These are phyloP conservation scores for Dendrocalamus sinicus DNA, from an alignment of 176 grass and related monocot genomes.

Conservation along the genomic window DNA sequence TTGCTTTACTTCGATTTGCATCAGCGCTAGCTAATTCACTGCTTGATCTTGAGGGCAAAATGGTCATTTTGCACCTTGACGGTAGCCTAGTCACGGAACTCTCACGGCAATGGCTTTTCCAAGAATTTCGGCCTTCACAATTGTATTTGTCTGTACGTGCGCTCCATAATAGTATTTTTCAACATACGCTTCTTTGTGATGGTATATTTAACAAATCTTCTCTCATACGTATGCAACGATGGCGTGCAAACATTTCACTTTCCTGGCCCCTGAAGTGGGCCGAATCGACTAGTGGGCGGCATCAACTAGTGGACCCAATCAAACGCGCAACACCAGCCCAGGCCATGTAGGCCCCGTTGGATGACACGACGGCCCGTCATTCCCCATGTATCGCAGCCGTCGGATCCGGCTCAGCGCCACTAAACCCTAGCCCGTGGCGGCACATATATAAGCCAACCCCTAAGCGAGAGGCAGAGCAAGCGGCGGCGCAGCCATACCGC, in stretches of 20 bases:
- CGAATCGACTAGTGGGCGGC: not conserved
- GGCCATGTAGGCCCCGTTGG: not conserved
- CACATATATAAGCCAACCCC: constrained; percentile 12
- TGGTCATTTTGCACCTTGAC: too few species aligned
- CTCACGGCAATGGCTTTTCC: too few species aligned
- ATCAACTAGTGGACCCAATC: not conserved
- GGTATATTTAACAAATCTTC: too few species aligned
- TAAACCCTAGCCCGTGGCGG: constrained; percentile 32
- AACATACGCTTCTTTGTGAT: too few species aligned
- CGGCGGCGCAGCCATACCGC: constrained; percentile 46
- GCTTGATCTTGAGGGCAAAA: not conserved
- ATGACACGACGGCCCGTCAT: not conserved
- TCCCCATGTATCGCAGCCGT: not conserved
- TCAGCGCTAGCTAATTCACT: not conserved
- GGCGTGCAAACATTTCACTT: too few species aligned
- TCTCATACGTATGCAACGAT: too few species aligned
- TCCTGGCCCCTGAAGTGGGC: too few species aligned
- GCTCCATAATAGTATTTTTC: too few species aligned
- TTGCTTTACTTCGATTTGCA: not conserved
- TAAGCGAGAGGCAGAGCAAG: not conserved
- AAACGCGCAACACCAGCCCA: not conserved
- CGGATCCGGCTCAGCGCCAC: not conserved
- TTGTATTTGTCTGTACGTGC: too few species aligned
- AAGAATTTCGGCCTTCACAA: too few species aligned
- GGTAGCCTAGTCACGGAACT: too few species aligned